Evolutionary conservation across 306 rosid genomes (phyloP), one percentile per base, ranked within the genome.

Genomic region (Adenanthera pavonina): DNA sequence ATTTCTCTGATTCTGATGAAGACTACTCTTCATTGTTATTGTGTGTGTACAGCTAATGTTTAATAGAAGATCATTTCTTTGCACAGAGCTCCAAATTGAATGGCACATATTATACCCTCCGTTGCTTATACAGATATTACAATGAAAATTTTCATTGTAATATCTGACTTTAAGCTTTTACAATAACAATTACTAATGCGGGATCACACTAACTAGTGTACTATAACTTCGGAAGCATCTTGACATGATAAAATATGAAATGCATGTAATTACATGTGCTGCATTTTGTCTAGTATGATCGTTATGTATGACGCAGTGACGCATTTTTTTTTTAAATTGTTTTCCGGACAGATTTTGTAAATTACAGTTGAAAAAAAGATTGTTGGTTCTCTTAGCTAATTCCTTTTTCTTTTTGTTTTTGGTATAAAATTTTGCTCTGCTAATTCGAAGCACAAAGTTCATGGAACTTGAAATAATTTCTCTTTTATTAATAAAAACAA

Each of bases 21-120:
- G 67, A 75, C 56, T 70, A 1, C 57, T 43, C 20, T 74, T 78
- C 60, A 67, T 64, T 19, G 17, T 78, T 78, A 72, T 52, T 54
- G 35, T 14, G 6, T 38, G 49, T 67, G 0, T 44, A 30, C 65
- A 67, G 65, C 49, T 72, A 47, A 47, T 77, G 51, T 72, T 76
- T 84, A 38, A 46, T 30, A 53, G 41, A 73, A 66, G 10, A 53
- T 44, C 52, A 48, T 56, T 84, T 47, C 14, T 72, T 68, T 75
- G 48, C 11, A 49, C 16, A 69, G 69, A 69, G 33, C 69, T 60
- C 30, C 72, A 41, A 38, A 57, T 25, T 77, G 64, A 76, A 59
- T 44, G 64, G 48, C 65, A n/a, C 57, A 66, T 25, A 25, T 25
- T 25, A 25, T 25, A 25, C 30, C 30, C 30, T 25, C 30, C 30